These are phyloP conservation scores for Asterella californica DNA, from an alignment of 225 moss, liverwort and hornwort species.

Conservation along the genomic window DNA sequence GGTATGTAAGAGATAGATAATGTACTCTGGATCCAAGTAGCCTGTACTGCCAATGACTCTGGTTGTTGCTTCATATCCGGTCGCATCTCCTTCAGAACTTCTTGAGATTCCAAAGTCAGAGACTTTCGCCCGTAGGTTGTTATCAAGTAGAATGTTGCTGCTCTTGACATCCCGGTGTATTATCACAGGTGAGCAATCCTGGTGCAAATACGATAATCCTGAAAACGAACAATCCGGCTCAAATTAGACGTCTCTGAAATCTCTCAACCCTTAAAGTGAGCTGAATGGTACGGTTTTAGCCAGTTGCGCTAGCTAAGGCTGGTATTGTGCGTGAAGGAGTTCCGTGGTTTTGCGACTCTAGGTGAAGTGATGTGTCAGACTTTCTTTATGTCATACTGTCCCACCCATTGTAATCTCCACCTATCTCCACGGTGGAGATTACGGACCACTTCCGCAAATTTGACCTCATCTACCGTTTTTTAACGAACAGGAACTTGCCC, in stretches of 20 bases:
- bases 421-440: too few relatives aligned
- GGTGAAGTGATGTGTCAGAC: too few relatives aligned
- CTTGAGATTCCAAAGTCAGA: background rate
- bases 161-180: slow-evolving; percentile 4
- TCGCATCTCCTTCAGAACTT: background rate
- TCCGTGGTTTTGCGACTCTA: too few relatives aligned
- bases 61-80: background rate
- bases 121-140: background rate
- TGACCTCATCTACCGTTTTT: too few relatives aligned
- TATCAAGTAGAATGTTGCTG: slow-evolving; percentile 1
- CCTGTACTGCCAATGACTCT: background rate
- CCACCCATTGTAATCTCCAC: too few relatives aligned
- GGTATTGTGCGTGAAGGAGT: too few relatives aligned
- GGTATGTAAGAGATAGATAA: background rate
- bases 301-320: too few relatives aligned
- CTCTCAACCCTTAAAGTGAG: too few relatives aligned
- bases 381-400: too few relatives aligned
- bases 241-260: background rate
- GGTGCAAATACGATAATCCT: background rate
- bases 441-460: too few relatives aligned
- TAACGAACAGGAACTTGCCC: too few relatives aligned
- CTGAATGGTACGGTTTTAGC: too few relatives aligned
- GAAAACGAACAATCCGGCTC: background rate
- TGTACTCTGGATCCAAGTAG: slow-evolving; percentile 5
- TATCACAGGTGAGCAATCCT: background rate